Percentiles rank a stretch among this genome's conserved stretches.
Conservation (phyloP, 2,329 filamentous ascomycete genomes). For the Trichoderma semiorbis region DNA sequence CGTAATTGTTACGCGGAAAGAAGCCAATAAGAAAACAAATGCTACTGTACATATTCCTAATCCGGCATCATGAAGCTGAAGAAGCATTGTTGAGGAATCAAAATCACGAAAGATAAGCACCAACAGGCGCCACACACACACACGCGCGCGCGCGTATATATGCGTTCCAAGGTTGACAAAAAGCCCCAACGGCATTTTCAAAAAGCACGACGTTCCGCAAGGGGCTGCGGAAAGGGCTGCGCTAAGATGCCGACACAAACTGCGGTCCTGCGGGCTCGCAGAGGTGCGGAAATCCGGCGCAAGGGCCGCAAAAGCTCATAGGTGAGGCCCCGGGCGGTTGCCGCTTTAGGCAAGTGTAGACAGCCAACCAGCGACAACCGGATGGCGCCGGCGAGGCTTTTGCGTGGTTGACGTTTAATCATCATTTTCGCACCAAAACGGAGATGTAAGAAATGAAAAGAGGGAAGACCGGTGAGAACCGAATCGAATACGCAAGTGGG, state of each 20-base stretch:
- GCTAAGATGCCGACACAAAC: neutral
- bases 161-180: neutral
- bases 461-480: neutral
- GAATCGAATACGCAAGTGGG: neutral
- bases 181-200: neutral
- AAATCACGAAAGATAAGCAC: neutral
- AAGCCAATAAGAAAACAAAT: neutral
- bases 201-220: no score
- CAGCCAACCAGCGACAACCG: neutral
- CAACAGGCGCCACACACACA: neutral
- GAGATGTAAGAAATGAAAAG: neutral
- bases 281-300: neutral
- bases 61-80: neutral
- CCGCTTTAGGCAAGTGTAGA: conserved; percentile 7
- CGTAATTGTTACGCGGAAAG: neutral
- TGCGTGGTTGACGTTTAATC: neutral
- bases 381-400: neutral
- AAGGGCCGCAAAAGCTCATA: neutral
- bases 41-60: neutral
- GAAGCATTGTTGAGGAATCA: neutral
- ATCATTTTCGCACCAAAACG: neutral
- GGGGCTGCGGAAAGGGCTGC: neutral
- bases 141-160: no score
- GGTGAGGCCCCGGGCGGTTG: neutral
- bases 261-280: neutral